phyloP scores from a whole-genome alignment of 768 basidiomycete genomes.

The Harrya chromipes region DNA sequence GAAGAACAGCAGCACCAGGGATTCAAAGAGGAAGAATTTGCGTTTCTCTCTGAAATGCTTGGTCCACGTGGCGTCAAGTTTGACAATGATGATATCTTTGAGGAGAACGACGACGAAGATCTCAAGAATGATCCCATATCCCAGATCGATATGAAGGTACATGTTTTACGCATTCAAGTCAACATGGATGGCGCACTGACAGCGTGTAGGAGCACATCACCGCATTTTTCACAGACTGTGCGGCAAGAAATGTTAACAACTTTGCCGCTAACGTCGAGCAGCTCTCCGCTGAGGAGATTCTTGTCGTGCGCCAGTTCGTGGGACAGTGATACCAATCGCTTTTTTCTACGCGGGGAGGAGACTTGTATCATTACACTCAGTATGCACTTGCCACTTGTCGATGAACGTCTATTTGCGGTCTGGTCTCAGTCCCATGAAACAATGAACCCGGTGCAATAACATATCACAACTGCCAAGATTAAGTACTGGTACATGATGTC shows the following conservation, averaged over 20 bases:
- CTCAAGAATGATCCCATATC: conserved; percentile 83
- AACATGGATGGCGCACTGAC: background rate
- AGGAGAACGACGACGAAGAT: conserved; percentile 82
- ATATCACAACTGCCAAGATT: background rate
- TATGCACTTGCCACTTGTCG: no score
- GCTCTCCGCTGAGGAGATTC: conserved; percentile 65
- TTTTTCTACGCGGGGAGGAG: no score
- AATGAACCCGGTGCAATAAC: background rate
- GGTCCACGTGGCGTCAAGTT: conserved; percentile 69
- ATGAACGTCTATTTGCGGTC: background rate
- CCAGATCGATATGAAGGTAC: conserved; percentile 75
- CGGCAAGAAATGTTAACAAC: conserved; percentile 54
- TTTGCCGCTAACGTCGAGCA: conserved; percentile 65
- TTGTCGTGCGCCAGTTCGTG: conserved; percentile 57
- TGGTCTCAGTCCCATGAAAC: no score
- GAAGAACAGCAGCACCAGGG: conserved; percentile 66
- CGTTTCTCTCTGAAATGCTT: conserved; percentile 81
- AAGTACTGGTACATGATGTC: background rate
- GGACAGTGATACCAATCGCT: conserved; percentile 16
- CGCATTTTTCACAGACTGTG: conserved; percentile 67
- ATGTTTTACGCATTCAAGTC: conserved; percentile 20
- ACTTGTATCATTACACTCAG: no score
- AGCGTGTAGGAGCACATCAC: conserved; percentile 59
- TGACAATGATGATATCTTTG: conserved; percentile 74
- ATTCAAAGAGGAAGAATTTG: conserved; percentile 72